Evolutionary conservation across 805 yeast genomes (phyloP).

Genomic region (Starmera pachycereana): DNA sequence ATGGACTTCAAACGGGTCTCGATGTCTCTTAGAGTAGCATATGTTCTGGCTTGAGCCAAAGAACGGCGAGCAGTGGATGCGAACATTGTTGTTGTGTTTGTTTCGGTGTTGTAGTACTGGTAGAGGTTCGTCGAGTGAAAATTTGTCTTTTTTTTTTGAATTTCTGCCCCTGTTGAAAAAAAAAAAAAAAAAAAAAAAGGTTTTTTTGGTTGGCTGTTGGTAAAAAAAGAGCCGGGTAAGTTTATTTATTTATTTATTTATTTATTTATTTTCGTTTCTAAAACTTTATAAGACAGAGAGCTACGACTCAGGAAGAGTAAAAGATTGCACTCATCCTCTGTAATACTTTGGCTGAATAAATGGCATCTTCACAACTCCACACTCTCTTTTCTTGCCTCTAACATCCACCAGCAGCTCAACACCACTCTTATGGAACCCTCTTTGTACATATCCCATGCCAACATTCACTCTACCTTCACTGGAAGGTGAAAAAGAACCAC

Average conservation of each 20-base stretch:
- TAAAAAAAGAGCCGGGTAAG: too few relatives aligned
- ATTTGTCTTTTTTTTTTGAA: neutral
- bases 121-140: neutral
- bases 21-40: conserved; percentile 97
- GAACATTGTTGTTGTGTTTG: conserved; percentile 13
- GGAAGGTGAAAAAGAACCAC: conserved; percentile 60
- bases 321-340: conserved; percentile 29
- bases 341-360: conserved; percentile 70
- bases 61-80: too few relatives aligned
- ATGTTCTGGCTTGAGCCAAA: conserved; percentile 39
- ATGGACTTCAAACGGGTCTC: conserved; percentile 97
- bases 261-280: too few relatives aligned
- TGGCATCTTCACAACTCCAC: conserved; percentile 72
- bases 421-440: conserved; percentile 64
- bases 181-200: too few relatives aligned
- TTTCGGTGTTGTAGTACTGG: too few relatives aligned
- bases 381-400: conserved; percentile 76
- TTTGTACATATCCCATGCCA: conserved; percentile 82
- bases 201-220: too few relatives aligned
- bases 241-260: too few relatives aligned
- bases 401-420: conserved; percentile 64
- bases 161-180: neutral
- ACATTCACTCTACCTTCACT: conserved; percentile 63
- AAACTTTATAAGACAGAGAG: too few relatives aligned
- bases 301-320: too few relatives aligned